These are phyloP conservation scores for Beauveria scarabaeidicola DNA, from an alignment of 2,329 filamentous ascomycete species.

Conservation along the genomic window DNA sequence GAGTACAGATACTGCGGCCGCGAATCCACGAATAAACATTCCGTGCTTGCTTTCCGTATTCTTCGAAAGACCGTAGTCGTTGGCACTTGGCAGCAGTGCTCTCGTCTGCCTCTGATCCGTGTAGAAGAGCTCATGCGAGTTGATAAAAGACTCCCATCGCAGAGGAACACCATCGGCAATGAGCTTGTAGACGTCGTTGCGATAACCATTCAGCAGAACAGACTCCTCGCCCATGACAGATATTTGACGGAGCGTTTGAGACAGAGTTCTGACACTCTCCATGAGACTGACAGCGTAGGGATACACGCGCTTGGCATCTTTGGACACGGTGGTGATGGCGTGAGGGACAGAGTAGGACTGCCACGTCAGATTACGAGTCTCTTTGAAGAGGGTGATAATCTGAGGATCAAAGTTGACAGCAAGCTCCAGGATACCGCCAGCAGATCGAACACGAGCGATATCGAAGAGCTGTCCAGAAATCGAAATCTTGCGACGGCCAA, in stretches of 20 bases:
- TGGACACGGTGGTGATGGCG: conserved; percentile 88
- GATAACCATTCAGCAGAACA: conserved; percentile 80
- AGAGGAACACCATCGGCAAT: conserved; percentile 82
- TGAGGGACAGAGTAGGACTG: conserved; percentile 91
- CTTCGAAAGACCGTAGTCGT: conserved; percentile 38
- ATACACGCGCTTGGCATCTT: conserved; percentile 97
- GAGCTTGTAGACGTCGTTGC: conserved; percentile 78
- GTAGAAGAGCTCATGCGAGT: conserved; percentile 81
- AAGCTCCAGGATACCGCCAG: conserved; percentile 80
- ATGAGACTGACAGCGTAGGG: conserved; percentile 96
- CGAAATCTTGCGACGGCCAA: conserved; percentile 77
- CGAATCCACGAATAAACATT: conserved; percentile 92
- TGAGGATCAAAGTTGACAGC: conserved; percentile 95
- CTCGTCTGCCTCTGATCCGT: conserved; percentile 39
- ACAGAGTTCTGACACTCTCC: conserved; percentile 93
- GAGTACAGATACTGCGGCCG: conserved; percentile 74
- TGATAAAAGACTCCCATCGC: conserved; percentile 96
- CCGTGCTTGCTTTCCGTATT: conserved; percentile 84
- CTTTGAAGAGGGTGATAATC: conserved; percentile 96
- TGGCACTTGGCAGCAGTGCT: conserved; percentile 31
- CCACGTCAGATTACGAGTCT: conserved; percentile 93
- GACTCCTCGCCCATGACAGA: conserved; percentile 79
- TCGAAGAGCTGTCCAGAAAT: conserved; percentile 90
- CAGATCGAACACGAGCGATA: conserved; percentile 79
- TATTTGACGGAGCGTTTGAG: conserved; percentile 81